Evolutionary conservation across 2,329 filamentous ascomycete genomes (phyloP).

Genomic region (Tolypocladium nubicola): DNA sequence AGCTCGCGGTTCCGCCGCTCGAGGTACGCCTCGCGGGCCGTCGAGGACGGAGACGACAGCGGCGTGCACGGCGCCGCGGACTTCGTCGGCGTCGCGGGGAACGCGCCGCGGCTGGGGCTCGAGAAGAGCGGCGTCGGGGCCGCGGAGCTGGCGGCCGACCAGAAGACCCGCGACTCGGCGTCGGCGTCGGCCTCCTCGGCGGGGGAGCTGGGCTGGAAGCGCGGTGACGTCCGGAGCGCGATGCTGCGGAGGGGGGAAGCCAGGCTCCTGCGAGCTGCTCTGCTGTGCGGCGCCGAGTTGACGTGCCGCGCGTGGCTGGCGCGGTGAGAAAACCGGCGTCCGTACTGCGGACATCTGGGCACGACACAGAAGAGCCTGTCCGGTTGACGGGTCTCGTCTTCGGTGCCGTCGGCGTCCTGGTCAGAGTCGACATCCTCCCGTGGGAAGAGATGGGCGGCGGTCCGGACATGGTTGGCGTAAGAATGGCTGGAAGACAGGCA

Average conservation of each 20-base stretch:
- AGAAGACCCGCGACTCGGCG: too few relatives aligned
- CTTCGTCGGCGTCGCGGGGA: neutral
- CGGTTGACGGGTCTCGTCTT: neutral
- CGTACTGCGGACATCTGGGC: neutral
- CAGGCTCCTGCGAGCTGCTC: neutral
- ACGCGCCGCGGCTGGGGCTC: neutral
- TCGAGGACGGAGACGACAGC: neutral
- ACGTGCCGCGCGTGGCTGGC: neutral
- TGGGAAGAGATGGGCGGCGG: neutral
- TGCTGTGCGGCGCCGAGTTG: neutral
- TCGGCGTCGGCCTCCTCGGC: neutral
- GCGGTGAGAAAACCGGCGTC: neutral
- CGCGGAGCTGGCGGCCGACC: neutral
- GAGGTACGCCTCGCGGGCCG: neutral
- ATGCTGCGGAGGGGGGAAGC: neutral
- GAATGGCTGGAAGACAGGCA: neutral
- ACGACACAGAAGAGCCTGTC: neutral
- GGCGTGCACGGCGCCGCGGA: neutral
- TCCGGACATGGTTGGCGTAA: neutral
- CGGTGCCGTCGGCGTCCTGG: neutral
- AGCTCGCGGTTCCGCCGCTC: constrained; percentile 1
- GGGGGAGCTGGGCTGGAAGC: too few relatives aligned
- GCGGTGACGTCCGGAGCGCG: neutral
- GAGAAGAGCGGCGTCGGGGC: neutral
- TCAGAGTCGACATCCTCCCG: neutral